Percentiles rank a stretch among this genome's conserved stretches.
Conservation (phyloP, 768 basidiomycete species). For the Neoboletus magnificus region DNA sequence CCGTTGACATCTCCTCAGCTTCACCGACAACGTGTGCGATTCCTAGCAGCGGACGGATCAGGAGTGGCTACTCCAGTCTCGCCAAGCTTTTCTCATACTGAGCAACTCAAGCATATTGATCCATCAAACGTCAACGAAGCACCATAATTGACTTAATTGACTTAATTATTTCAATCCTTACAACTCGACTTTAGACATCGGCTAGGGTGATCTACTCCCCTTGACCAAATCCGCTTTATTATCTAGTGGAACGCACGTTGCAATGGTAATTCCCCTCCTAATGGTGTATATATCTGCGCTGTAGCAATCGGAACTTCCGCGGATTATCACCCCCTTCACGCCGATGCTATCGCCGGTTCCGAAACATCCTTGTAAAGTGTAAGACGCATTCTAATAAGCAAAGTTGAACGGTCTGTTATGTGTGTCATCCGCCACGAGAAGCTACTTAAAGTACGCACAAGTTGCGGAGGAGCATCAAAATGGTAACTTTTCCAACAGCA, state of each 20-base stretch:
- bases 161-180: slow-evolving; percentile 8
- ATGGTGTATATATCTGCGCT: slow-evolving; percentile 34
- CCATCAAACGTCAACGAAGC: slow-evolving; percentile 46
- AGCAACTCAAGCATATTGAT: slow-evolving; percentile 29
- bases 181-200: slow-evolving; percentile 16
- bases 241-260: slow-evolving; percentile 16
- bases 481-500: slow-evolving; percentile 96
- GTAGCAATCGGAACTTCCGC: slow-evolving; percentile 20
- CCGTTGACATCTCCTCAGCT: slow-evolving; percentile 45
- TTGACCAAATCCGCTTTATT: slow-evolving; percentile 10
- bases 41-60: slow-evolving; percentile 63
- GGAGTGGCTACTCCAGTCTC: slow-evolving; percentile 66
- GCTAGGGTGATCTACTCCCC: slow-evolving; percentile 10
- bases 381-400: slow-evolving; percentile 27
- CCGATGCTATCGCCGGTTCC: background rate
- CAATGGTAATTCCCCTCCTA: slow-evolving; percentile 28
- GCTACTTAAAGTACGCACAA: slow-evolving; percentile 51
- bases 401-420: background rate
- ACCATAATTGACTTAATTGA: slow-evolving; percentile 15
- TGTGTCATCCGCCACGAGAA: slow-evolving; percentile 1
- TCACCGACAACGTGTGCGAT: slow-evolving; percentile 79
- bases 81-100: slow-evolving; percentile 54
- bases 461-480: slow-evolving; percentile 95
- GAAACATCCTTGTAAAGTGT: slow-evolving; percentile 23
- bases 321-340: slow-evolving; percentile 13